Conservation (phyloP, 768 basidiomycete species). For the Tricholoma flavovirens region DNA sequence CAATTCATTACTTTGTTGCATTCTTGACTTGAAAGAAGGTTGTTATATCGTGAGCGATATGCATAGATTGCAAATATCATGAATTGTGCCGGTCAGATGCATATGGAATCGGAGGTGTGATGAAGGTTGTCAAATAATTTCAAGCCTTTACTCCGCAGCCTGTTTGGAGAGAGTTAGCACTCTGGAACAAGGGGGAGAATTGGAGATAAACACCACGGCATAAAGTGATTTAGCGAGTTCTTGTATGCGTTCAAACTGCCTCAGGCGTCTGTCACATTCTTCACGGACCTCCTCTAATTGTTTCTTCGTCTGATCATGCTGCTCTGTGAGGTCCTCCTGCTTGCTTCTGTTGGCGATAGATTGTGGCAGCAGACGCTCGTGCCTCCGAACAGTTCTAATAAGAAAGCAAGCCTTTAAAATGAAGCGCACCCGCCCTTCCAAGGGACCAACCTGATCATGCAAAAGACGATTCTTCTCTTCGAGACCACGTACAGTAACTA, state of each 20-base stretch:
- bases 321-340: background rate
- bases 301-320: background rate
- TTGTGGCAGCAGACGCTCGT: background rate
- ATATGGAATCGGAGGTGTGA: no score
- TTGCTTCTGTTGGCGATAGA: background rate
- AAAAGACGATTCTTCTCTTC: no score
- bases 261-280: background rate
- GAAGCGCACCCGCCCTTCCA: background rate
- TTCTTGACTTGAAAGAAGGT: no score
- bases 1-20: no score
- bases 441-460: background rate
- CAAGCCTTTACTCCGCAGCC: background rate
- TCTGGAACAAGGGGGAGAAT: background rate
- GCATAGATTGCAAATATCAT: no score
- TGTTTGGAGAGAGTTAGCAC: background rate
- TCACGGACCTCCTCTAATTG: background rate
- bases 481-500: background rate
- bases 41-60: no score
- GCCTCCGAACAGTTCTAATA: background rate
- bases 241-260: background rate
- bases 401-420: background rate
- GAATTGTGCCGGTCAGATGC: no score
- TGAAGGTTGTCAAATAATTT: no score
- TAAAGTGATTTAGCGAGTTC: background rate
- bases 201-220: background rate